phyloP scores from a whole-genome alignment of 2,329 filamentous ascomycete species.

The Fusarium cyanostomum region DNA sequence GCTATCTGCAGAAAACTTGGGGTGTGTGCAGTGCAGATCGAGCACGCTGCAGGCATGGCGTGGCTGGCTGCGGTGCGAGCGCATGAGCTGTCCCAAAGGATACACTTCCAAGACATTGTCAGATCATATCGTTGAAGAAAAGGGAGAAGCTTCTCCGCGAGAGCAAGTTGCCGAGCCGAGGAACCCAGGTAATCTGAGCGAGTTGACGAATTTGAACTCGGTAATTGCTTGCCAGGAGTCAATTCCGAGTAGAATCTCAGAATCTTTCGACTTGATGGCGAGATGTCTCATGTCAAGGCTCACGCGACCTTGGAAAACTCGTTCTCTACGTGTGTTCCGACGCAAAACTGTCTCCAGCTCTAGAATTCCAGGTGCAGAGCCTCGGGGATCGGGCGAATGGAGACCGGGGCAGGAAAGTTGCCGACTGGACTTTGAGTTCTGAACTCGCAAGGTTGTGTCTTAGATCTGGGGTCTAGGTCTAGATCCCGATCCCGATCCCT shows the following conservation, averaged over 20 bases:
- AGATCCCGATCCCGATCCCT: no score
- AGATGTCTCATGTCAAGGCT: constrained; percentile 20
- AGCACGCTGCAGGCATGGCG: constrained; percentile 16
- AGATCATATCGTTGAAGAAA: constrained; percentile 25
- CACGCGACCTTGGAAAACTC: constrained; percentile 12
- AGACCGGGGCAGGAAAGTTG: constrained; percentile 1
- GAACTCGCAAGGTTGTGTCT: no score
- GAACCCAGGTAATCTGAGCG: neutral
- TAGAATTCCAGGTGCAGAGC: no score
- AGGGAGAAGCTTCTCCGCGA: neutral
- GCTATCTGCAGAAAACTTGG: constrained; percentile 15
- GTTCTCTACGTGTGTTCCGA: neutral
- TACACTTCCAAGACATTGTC: constrained; percentile 14
- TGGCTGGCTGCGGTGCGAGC: constrained; percentile 11
- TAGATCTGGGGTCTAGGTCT: neutral
- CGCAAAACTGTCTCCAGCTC: no score
- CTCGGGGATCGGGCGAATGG: constrained; percentile 20
- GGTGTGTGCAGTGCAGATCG: constrained; percentile 6
- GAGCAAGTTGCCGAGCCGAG: constrained; percentile 8
- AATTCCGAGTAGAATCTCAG: constrained; percentile 5
- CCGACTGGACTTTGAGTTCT: constrained; percentile 1
- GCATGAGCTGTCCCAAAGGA: constrained; percentile 1
- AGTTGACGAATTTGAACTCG: neutral
- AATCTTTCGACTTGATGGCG: constrained; percentile 21
- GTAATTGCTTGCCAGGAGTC: neutral